Evolutionary conservation across 352 stramenopile species (phyloP).

Genomic region (Globisporangium splendens): DNA sequence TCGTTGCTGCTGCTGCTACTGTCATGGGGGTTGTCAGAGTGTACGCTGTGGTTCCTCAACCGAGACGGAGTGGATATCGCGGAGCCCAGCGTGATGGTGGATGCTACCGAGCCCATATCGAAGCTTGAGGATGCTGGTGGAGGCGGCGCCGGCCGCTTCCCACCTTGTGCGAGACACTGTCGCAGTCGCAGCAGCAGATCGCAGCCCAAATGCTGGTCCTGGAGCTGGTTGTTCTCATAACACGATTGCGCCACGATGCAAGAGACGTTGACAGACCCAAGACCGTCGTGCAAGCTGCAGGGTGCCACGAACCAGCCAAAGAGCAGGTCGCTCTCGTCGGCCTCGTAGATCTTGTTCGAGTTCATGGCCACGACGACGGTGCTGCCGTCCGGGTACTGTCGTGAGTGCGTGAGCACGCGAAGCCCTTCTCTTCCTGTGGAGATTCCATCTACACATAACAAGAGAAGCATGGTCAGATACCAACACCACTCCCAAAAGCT

Average conservation of each 20-base stretch:
- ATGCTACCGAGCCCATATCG: neutral
- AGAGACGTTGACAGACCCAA: constrained; percentile 44
- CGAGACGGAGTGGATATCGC: neutral
- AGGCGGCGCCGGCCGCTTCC: neutral
- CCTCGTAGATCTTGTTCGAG: constrained; percentile 17
- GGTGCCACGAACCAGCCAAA: constrained; percentile 62
- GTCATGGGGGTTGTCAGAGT: constrained; percentile 1
- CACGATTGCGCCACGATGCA: constrained; percentile 39
- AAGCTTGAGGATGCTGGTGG: no score
- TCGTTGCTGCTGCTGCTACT: constrained; percentile 10
- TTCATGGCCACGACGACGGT: constrained; percentile 45
- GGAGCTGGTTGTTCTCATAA: constrained; percentile 26
- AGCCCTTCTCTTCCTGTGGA: constrained; percentile 7
- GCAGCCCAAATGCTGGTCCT: constrained; percentile 31
- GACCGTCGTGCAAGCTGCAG: constrained; percentile 25
- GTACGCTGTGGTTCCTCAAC: constrained; percentile 3
- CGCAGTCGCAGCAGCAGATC: constrained; percentile 47
- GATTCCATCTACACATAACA: constrained; percentile 12
- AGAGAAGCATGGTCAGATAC: neutral
- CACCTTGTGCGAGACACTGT: constrained; percentile 12
- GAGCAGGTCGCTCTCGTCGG: constrained; percentile 29
- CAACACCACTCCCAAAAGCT: no score
- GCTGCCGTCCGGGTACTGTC: constrained; percentile 61
- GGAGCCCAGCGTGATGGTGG: neutral
- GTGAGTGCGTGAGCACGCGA: constrained; percentile 41